These are phyloP conservation scores for Zychaea mexicana DNA, from an alignment of 371 early-diverging fungal genomes.

Conservation along the genomic window DNA sequence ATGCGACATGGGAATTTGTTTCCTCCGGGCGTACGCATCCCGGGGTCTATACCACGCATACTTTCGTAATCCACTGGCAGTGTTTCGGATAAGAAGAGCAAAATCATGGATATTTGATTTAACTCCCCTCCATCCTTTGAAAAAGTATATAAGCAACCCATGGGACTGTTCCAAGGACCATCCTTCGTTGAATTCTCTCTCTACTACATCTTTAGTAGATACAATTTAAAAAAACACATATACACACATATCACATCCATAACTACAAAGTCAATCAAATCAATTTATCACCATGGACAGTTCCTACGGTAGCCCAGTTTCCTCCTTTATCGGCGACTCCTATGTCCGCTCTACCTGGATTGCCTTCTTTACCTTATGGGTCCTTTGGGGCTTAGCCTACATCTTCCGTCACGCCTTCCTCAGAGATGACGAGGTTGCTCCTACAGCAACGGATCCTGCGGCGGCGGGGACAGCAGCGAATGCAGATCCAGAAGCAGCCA, in stretches of 20 bases:
- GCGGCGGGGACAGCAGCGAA: conserved; percentile 9
- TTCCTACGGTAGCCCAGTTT: background rate
- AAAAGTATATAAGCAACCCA: background rate
- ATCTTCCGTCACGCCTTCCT: conserved; percentile 22
- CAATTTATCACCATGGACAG: background rate
- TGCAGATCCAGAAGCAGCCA: background rate
- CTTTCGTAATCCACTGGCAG: background rate
- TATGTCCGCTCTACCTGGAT: conserved; percentile 33
- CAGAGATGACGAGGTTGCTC: background rate
- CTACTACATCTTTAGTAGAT: background rate
- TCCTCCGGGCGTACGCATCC: background rate
- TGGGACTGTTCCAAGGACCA: background rate
- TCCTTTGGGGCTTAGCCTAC: conserved; percentile 33
- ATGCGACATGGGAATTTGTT: no score
- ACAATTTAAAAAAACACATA: no score
- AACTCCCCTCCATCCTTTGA: background rate
- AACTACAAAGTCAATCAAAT: no score
- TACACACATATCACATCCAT: no score
- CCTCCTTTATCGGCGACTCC: conserved; percentile 24
- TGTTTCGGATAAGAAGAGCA: background rate
- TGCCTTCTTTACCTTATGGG: conserved; percentile 36
- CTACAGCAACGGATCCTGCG: conserved; percentile 6
- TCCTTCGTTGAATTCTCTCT: background rate
- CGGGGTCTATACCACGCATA: background rate
- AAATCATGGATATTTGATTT: background rate